These are phyloP conservation scores for Glycine latifolia DNA, from an alignment of 306 rosid genomes.

Conservation along the genomic window DNA sequence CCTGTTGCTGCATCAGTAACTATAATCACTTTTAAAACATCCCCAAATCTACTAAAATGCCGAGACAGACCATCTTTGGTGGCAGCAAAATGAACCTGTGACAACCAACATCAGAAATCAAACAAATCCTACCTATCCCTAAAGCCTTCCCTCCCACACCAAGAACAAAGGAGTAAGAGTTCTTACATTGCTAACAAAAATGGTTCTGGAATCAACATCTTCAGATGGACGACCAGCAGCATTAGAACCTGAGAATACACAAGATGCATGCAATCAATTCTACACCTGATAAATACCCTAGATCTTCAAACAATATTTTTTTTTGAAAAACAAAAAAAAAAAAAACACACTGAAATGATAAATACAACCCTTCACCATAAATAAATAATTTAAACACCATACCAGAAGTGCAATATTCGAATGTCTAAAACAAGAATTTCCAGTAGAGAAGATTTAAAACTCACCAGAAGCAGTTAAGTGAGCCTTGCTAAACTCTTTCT, in stretches of 20 bases:
- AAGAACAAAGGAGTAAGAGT: slow-evolving; percentile 37
- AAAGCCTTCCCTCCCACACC: slow-evolving; percentile 32
- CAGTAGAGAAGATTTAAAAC: slow-evolving; percentile 44
- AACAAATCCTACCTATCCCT: slow-evolving; percentile 34
- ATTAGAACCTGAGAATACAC: slow-evolving; percentile 60
- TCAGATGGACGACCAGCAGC: slow-evolving; percentile 73
- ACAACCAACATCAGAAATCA: slow-evolving; percentile 41
- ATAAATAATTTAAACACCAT: neutral
- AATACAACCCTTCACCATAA: slow-evolving; percentile 6
- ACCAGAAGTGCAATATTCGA: slow-evolving; percentile 15
- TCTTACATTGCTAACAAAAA: slow-evolving; percentile 91
- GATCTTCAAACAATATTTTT: neutral
- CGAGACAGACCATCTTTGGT: slow-evolving; percentile 89
- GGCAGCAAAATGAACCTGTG: slow-evolving; percentile 96
- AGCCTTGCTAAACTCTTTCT: slow-evolving; percentile 60
- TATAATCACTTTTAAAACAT: slow-evolving; percentile 80
- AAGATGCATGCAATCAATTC: slow-evolving; percentile 11
- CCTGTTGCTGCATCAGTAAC: slow-evolving; percentile 86
- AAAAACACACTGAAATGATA: slow-evolving; percentile 18
- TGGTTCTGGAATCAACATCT: slow-evolving; percentile 89
- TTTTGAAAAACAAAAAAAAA: neutral
- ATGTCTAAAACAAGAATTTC: slow-evolving; percentile 18
- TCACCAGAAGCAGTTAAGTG: slow-evolving; percentile 63
- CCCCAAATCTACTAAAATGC: slow-evolving; percentile 91
- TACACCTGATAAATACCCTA: slow-evolving; percentile 11